Base-by-base conservation (phyloP, 176 grass and related monocot species). In the Lolium rigidum region DNA sequence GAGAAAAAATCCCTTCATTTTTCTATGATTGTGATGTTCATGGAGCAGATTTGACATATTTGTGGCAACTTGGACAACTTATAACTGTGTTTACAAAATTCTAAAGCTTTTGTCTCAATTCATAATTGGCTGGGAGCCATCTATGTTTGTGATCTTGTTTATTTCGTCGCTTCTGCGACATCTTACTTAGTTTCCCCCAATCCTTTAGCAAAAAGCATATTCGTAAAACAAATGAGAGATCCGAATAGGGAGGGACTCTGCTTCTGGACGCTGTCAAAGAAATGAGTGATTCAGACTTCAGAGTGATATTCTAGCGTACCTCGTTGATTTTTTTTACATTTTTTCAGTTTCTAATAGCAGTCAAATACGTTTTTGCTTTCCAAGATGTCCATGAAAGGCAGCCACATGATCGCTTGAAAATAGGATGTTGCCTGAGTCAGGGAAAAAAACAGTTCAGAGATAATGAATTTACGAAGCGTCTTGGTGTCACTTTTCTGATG, bases 301-400 rank as follows among this genome's bases (percentile, higher is more conserved):
- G 31, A 35, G 20, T 49, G 38, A 14, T 84, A 17, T 62, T 75
- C 41, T 49, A 13, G 41, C 1, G 28, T 14, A 61, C 21, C 31
- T 24, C 20, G n/a, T 78, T 22, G 18, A 61, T 47, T 66, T 37
- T 66, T 66, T 64, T 26, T 35, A 20, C 17, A 12, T 81, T 46
- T 2, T 46, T 77, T 48, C 3, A 20, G 1, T 49, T 20, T 2
- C 2, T 55, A 4, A 76, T 26, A 16, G 0, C 70, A 72, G 16
- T 17, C 11, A 70, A 76, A 17, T 18, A 9, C 9, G 18, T 26
- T 74, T 74, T 52, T 50, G 10, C 24, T 21, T 49, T 63, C 35
- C 55, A 54, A 69, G 18, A 50, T 7, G 7, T 52, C 59, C 9
- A 57, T 9, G 22, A 66, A 89, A 65, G 67, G 69, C 79, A 68